Evolutionary conservation across 2,329 filamentous ascomycete species (phyloP).

Genomic region (Cladosporium sp.): DNA sequence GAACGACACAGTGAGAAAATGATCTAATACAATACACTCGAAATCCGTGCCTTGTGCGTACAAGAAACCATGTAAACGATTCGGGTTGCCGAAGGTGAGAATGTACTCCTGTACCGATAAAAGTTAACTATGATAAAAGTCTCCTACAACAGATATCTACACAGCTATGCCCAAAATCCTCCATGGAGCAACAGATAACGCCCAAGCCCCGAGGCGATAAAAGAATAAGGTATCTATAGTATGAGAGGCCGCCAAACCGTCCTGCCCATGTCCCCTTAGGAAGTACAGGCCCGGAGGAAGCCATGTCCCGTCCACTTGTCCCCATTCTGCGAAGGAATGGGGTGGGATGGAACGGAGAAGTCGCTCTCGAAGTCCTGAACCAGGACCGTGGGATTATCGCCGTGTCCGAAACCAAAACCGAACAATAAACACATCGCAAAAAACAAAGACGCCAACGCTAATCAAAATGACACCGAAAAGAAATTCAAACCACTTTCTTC

Average conservation of each 20-base stretch:
- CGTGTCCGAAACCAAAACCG: not conserved
- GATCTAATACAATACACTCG: too few species aligned
- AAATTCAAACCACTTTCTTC: not conserved
- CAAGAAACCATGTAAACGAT: too few species aligned
- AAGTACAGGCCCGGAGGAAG: not conserved
- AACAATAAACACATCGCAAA: not conserved
- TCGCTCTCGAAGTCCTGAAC: not conserved
- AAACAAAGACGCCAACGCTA: not conserved
- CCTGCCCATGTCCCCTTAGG: not conserved
- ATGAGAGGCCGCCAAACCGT: not conserved
- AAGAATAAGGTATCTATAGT: not conserved
- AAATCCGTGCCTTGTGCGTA: too few species aligned
- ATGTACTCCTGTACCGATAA: not conserved
- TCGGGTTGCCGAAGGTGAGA: not conserved
- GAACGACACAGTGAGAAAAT: too few species aligned
- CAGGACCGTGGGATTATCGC: not conserved
- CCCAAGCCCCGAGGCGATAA: not conserved
- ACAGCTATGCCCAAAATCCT: not conserved
- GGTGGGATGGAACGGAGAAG: not conserved
- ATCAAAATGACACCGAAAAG: not conserved
- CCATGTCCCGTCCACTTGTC: not conserved
- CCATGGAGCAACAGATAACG: not conserved
- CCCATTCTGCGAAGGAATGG: not conserved
- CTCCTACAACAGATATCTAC: not conserved
- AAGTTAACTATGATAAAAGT: not conserved